These are phyloP conservation scores for Scheffersomyces illinoinensis DNA, from an alignment of 1,139 yeast genomes.

Conservation along the genomic window DNA sequence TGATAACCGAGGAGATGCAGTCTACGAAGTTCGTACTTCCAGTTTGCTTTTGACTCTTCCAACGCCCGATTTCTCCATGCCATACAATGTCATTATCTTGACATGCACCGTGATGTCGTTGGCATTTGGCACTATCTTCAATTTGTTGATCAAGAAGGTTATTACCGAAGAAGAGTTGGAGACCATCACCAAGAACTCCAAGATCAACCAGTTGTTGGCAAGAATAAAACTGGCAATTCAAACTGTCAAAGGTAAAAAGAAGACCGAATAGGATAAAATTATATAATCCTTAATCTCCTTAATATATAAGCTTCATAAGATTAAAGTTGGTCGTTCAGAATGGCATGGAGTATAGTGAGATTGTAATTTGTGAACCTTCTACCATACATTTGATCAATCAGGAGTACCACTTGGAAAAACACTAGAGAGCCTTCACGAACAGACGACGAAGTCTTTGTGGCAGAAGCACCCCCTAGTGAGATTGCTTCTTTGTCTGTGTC, in stretches of 20 bases:
- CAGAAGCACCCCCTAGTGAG: too few relatives aligned
- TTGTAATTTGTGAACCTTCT: neutral
- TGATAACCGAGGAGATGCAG: slow-evolving; percentile 18
- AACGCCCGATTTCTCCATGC: slow-evolving; percentile 99
- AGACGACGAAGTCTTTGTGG: too few relatives aligned
- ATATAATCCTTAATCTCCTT: neutral
- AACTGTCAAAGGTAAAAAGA: slow-evolving; percentile 2
- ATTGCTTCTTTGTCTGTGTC: too few relatives aligned
- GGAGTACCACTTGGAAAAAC: too few relatives aligned
- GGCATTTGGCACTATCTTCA: slow-evolving; percentile 85
- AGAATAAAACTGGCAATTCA: slow-evolving; percentile 14
- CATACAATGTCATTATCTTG: slow-evolving; percentile 92
- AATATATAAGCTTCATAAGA: neutral
- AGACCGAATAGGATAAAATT: neutral
- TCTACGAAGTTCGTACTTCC: slow-evolving; percentile 76
- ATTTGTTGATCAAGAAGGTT: slow-evolving; percentile 71
- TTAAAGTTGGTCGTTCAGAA: neutral
- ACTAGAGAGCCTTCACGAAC: too few relatives aligned
- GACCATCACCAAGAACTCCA: slow-evolving; percentile 24
- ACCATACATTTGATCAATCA: too few relatives aligned
- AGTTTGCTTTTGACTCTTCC: slow-evolving; percentile 84
- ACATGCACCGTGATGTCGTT: slow-evolving; percentile 93
- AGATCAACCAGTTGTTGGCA: slow-evolving; percentile 19
- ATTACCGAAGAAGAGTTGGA: slow-evolving; percentile 81
- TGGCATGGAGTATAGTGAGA: too few relatives aligned